Base-by-base conservation (phyloP, 768 basidiomycete genomes). In the Collybia sordida region DNA sequence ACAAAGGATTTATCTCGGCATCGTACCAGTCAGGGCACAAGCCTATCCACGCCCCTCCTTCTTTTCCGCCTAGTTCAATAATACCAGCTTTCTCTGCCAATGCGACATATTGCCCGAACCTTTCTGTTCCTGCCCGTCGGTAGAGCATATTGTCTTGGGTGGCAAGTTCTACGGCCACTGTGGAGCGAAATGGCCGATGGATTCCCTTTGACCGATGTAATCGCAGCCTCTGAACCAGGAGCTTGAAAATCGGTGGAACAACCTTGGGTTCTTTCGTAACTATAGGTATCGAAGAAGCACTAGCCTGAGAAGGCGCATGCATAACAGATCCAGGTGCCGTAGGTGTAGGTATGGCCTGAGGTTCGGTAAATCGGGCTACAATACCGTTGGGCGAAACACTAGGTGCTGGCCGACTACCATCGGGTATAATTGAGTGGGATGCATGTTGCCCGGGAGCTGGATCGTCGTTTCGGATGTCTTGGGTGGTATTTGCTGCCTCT, bases 81-180 rank as follows among this genome's bases (percentile, higher is more conserved):
- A 80, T 63, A 19, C 66, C 70, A 12, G 54, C 62, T 49, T 70
- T 60, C 34, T 64, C 62, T 11, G 80, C 80, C 47, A 70, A 51
- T 7, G 52, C 54, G 11, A 66, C 45, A 53, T 80, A 82, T 36
- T 74, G 68, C 15, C 62, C 62, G 53, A 80, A 78, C 21, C 59
- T 70, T 5, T 66, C 23, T 4, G 71, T 73, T 1, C 75, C 73
- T 8, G 73, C 77, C 27, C 59, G 59, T 57, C 60, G 56, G 45
- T 78, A 80, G 2, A 71, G 59, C 9, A 1, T 36, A 24, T 53
- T 57, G 44, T 59, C 63, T 27, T 58, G 52, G n/a, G 46, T 56
- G 12, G 60, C 52, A 9, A 82, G 53, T 24, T 61, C 56, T 22
- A 59, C 31, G 8, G 68, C 73, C 8, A 82, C 49, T 1, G 40